Conservation (phyloP, 73 alveolate genomes). For the Paramecium biaurelia region DNA sequence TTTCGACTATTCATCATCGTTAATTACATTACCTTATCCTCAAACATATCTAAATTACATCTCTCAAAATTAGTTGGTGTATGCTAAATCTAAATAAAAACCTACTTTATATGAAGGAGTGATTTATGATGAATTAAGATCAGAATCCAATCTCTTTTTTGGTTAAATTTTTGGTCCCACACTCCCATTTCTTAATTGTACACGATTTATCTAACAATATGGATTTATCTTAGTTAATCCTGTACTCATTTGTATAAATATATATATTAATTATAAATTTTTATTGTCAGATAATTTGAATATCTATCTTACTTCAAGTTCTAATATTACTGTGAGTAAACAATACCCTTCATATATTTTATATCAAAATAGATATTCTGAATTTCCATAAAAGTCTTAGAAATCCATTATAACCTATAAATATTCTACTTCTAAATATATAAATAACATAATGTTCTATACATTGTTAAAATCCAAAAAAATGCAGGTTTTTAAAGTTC, state of each 20-base stretch:
- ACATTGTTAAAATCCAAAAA: not conserved
- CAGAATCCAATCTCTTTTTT: not conserved
- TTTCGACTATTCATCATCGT: conserved; percentile 3
- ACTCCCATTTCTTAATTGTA: not conserved
- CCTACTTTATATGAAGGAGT: conserved; percentile 35
- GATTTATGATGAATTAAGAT: not conserved
- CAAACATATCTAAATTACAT: not conserved
- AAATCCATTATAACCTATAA: not conserved
- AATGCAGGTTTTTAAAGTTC: not conserved
- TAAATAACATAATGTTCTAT: not conserved
- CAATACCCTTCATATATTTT: not conserved
- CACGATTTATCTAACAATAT: not conserved
- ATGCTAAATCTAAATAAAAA: not conserved
- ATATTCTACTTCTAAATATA: not conserved
- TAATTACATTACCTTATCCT: conserved; percentile 17
- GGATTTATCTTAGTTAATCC: conserved; percentile 26
- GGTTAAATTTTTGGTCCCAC: not conserved
- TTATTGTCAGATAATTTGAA: not conserved
- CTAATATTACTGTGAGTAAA: not conserved
- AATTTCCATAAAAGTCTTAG: not conserved
- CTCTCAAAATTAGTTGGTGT: conserved; percentile 28
- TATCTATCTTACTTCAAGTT: not conserved
- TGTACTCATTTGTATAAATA: not conserved
- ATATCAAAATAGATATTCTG: not conserved
- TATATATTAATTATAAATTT: not conserved